A percentile compares a stretch with the other conserved stretches of the same genome.
phyloP scores from a whole-genome alignment of 768 basidiomycete species.

The Termitomyces sp. region DNA sequence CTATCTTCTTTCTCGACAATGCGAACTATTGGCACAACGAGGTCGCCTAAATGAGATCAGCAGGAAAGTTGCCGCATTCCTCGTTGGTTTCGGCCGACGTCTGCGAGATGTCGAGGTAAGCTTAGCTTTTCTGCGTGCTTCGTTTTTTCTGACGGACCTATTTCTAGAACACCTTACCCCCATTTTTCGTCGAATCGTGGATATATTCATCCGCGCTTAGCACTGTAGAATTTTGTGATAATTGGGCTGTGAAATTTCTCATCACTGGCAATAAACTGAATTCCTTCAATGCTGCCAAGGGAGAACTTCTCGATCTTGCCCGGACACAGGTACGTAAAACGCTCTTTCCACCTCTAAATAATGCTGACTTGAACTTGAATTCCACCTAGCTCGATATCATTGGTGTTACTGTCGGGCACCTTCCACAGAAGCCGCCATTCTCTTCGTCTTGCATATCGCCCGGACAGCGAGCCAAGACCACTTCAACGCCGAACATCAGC shows the following conservation, averaged over 20 bases:
- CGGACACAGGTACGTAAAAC: constrained; percentile 62
- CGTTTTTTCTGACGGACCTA: background rate
- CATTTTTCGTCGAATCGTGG: constrained; percentile 89
- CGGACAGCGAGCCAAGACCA: constrained; percentile 15
- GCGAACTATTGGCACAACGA: constrained; percentile 64
- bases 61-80: constrained; percentile 64
- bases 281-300: constrained; percentile 69
- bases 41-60: constrained; percentile 67
- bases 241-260: constrained; percentile 51
- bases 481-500: constrained; percentile 37
- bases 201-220: constrained; percentile 85
- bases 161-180: constrained; percentile 35
- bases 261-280: constrained; percentile 41
- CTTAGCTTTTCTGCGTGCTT: constrained; percentile 20
- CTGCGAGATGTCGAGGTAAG: constrained; percentile 76
- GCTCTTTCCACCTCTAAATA: background rate
- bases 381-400: constrained; percentile 73
- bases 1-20: constrained; percentile 87
- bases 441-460: constrained; percentile 15
- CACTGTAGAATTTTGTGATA: constrained; percentile 72
- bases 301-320: constrained; percentile 88
- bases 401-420: constrained; percentile 65
- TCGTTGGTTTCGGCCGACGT: constrained; percentile 69
- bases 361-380: background rate
- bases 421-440: constrained; percentile 53